These are phyloP conservation scores for Talaromyces verruculosus DNA, from an alignment of 2,329 filamentous ascomycete genomes.

Conservation along the genomic window DNA sequence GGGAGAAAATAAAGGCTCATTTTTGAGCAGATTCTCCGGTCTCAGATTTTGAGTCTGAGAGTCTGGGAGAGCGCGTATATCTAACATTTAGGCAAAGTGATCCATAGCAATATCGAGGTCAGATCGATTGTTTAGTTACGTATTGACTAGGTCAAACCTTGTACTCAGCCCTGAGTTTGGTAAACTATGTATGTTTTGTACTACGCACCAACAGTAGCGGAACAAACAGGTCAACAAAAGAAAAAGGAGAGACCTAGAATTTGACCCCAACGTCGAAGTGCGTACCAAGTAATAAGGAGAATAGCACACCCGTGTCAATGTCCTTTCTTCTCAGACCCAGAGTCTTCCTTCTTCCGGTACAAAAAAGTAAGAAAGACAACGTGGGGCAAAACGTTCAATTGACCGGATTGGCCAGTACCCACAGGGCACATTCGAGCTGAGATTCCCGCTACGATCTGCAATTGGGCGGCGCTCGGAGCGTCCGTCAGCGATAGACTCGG, in stretches of 20 bases:
- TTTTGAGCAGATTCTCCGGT: background rate
- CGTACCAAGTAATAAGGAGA: constrained; percentile 5
- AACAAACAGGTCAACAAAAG: background rate
- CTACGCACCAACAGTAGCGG: background rate
- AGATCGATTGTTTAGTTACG: background rate
- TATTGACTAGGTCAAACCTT: constrained; percentile 7
- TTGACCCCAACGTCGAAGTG: background rate
- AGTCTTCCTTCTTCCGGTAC: background rate
- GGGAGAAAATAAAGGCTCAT: background rate
- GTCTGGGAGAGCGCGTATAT: background rate
- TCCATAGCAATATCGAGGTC: background rate
- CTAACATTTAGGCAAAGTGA: background rate
- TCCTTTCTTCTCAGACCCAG: background rate
- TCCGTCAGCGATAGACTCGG: constrained; percentile 23
- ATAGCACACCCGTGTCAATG: background rate
- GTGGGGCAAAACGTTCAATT: constrained; percentile 11
- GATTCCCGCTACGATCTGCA: constrained; percentile 40
- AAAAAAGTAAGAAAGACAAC: background rate
- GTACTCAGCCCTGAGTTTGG: constrained; percentile 1
- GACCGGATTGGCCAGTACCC: background rate
- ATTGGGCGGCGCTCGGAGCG: constrained; percentile 40
- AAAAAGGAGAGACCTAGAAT: background rate
- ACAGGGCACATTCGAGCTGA: constrained; percentile 29
- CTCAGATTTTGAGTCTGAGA: background rate
- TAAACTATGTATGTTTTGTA: background rate